Evolutionary conservation across 2,329 filamentous ascomycete species (phyloP).

Genomic region (Purpureocillium lavendulum): DNA sequence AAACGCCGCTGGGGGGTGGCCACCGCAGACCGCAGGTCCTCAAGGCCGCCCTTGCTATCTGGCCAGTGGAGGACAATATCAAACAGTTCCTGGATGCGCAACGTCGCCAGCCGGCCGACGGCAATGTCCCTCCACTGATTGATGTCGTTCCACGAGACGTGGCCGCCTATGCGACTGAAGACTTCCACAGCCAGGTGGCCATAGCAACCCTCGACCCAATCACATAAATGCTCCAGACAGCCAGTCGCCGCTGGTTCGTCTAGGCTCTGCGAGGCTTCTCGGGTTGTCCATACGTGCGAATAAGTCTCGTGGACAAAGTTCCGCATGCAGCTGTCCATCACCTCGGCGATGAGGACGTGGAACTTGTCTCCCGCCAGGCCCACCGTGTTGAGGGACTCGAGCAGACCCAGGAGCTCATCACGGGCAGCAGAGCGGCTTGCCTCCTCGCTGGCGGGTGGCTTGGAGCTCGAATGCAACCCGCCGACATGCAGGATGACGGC

Average conservation of each 20-base stretch:
- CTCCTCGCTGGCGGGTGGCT: constrained; percentile 12
- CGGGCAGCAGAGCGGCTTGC: constrained; percentile 27
- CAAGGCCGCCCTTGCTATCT: constrained; percentile 58
- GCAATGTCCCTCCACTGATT: constrained; percentile 66
- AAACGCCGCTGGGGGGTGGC: constrained; percentile 60
- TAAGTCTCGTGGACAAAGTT: constrained; percentile 55
- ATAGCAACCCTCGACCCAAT: constrained; percentile 63
- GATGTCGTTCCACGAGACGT: constrained; percentile 46
- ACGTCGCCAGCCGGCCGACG: constrained; percentile 56
- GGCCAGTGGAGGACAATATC: constrained; percentile 75
- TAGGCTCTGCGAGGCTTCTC: constrained; percentile 11
- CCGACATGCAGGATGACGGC: constrained; percentile 30
- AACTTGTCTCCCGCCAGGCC: constrained; percentile 62
- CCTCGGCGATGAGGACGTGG: constrained; percentile 62
- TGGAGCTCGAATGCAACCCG: too few species aligned
- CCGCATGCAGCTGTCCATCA: constrained; percentile 59
- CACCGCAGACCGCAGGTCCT: constrained; percentile 65
- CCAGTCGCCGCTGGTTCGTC: constrained; percentile 15
- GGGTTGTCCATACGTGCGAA: constrained; percentile 48
- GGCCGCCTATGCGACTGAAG: constrained; percentile 36
- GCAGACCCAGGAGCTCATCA: constrained; percentile 44
- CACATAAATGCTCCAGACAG: constrained; percentile 49
- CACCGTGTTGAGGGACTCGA: constrained; percentile 52
- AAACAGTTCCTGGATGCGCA: constrained; percentile 65
- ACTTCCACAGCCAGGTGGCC: constrained; percentile 56